Conservation (phyloP, 768 basidiomycete genomes). For the Boletus edulis region DNA sequence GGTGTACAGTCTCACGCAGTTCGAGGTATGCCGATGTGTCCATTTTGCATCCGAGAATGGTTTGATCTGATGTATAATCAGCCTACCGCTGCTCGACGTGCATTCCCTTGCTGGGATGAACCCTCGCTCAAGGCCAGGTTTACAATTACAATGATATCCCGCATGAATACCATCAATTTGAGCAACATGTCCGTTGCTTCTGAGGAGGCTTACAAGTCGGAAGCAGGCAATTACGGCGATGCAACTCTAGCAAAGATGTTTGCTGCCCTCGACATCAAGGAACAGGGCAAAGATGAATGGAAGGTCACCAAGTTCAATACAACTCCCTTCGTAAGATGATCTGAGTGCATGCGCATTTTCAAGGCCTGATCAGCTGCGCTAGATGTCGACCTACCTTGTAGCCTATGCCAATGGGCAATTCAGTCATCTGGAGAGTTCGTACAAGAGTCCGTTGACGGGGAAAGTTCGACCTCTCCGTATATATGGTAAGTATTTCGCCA, state of each 20-base stretch:
- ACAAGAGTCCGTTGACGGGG: constrained; percentile 76
- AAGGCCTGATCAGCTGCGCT: neutral
- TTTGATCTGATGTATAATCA: constrained; percentile 27
- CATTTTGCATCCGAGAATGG: neutral
- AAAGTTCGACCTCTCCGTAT: constrained; percentile 80
- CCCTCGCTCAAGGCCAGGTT: constrained; percentile 87
- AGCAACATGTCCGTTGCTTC: constrained; percentile 83
- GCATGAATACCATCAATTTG: constrained; percentile 68
- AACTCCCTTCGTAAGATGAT: constrained; percentile 60
- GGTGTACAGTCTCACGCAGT: constrained; percentile 83
- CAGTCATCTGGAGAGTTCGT: constrained; percentile 67
- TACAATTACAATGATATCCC: constrained; percentile 75
- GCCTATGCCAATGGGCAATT: constrained; percentile 86
- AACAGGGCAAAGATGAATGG: constrained; percentile 50
- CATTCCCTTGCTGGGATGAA: constrained; percentile 93
- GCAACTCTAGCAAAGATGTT: constrained; percentile 41
- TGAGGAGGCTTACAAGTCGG: constrained; percentile 47
- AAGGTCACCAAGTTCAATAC: constrained; percentile 78
- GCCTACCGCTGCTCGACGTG: constrained; percentile 81
- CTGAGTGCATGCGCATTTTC: neutral
- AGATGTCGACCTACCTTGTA: constrained; percentile 88
- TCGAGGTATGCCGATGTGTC: constrained; percentile 51
- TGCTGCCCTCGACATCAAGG: constrained; percentile 36
- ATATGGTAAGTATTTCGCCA: constrained; percentile 53
- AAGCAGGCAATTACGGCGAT: constrained; percentile 27